Percentiles rank a stretch among this genome's conserved stretches.
Conservation (phyloP, 2,329 filamentous ascomycete genomes). For the Ascochyta pisi region DNA sequence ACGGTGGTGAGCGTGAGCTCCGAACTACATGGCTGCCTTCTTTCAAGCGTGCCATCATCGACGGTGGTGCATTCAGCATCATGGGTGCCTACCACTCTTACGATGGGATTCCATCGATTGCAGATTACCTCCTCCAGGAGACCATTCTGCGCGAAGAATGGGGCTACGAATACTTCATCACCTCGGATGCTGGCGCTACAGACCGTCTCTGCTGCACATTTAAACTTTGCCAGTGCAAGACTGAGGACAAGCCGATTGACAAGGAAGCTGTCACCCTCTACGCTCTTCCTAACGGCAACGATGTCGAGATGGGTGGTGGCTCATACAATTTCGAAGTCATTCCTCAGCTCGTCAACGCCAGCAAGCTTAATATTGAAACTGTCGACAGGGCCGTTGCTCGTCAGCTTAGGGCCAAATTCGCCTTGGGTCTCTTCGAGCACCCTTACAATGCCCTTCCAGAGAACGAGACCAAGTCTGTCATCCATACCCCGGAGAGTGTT, state of each 20-base stretch:
- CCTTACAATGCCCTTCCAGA: constrained; percentile 67
- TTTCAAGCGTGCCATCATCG: constrained; percentile 74
- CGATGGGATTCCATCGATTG: constrained; percentile 72
- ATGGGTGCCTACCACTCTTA: constrained; percentile 81
- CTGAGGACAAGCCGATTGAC: constrained; percentile 61
- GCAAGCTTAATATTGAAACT: constrained; percentile 64
- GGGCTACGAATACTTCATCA: constrained; percentile 74
- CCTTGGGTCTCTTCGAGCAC: constrained; percentile 73
- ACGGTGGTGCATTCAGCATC: constrained; percentile 70
- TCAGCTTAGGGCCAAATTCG: constrained; percentile 72
- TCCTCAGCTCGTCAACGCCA: constrained; percentile 67
- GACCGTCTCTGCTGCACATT: constrained; percentile 71
- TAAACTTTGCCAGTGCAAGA: constrained; percentile 63
- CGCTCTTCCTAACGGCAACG: constrained; percentile 71
- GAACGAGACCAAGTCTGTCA: constrained; percentile 62
- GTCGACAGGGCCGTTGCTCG: constrained; percentile 73
- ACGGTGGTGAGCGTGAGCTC: constrained; percentile 63
- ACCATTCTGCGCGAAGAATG: constrained; percentile 72
- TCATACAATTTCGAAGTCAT: constrained; percentile 73
- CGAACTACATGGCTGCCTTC: constrained; percentile 62
- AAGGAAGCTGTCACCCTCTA: constrained; percentile 69
- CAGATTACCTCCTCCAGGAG: constrained; percentile 70
- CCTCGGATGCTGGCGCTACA: constrained; percentile 72
- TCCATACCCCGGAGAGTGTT: constrained; percentile 67
- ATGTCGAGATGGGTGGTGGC: constrained; percentile 79